A percentile compares a stretch with the other conserved stretches of the same genome.
phyloP scores from a whole-genome alignment of 192 early-diverging fungal genomes.

The Thamnidium elegans region DNA sequence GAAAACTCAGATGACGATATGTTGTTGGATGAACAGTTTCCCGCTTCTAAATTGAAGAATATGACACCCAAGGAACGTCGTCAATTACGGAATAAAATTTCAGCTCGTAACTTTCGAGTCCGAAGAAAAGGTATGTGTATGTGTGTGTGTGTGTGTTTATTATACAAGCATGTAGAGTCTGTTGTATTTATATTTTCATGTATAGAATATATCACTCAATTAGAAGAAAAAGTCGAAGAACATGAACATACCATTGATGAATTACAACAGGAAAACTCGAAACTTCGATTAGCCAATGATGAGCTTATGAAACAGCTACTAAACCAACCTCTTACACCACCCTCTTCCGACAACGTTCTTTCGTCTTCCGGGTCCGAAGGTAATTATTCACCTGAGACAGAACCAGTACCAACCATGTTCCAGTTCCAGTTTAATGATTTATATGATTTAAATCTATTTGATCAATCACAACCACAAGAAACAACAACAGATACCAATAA shows the following conservation, averaged over 20 bases:
- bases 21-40: neutral
- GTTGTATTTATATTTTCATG: neutral
- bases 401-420: neutral
- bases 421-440: slow-evolving; percentile 2
- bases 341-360: neutral
- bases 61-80: slow-evolving; percentile 62
- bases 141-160: neutral
- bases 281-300: slow-evolving; percentile 5
- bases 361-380: neutral
- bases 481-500: neutral
- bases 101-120: slow-evolving; percentile 71
- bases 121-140: slow-evolving; percentile 57
- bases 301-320: slow-evolving; percentile 2
- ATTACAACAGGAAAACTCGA: neutral
- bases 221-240: slow-evolving; percentile 17
- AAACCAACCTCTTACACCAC: neutral
- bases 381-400: neutral
- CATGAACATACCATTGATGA: slow-evolving; percentile 13
- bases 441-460: slow-evolving; percentile 7
- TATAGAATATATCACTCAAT: slow-evolving; percentile 21
- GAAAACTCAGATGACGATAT: slow-evolving; percentile 6
- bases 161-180: neutral
- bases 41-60: slow-evolving; percentile 30
- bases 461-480: slow-evolving; percentile 1
- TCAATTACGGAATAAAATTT: slow-evolving; percentile 74